These are phyloP conservation scores for Crucibulum laeve DNA, from an alignment of 768 basidiomycete species.

Conservation along the genomic window DNA sequence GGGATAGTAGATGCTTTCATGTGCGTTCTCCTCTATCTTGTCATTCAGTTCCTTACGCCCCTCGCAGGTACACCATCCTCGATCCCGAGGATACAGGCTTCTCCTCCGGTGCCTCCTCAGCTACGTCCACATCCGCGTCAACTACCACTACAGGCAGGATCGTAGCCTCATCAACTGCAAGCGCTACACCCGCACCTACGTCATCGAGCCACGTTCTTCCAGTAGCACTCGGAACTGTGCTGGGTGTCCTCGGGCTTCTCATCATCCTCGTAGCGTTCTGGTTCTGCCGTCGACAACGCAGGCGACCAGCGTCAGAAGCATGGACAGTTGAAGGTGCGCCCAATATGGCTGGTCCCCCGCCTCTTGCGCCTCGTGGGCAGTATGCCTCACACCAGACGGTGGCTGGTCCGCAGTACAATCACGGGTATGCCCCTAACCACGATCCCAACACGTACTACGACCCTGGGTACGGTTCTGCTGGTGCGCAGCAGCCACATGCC, in stretches of 20 bases:
- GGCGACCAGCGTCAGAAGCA: slow-evolving; percentile 26
- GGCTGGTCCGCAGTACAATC: slow-evolving; percentile 13
- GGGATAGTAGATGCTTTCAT: slow-evolving; percentile 30
- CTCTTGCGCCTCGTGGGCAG: background rate
- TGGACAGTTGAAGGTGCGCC: slow-evolving; percentile 25
- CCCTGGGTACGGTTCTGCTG: too few relatives aligned
- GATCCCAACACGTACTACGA: too few relatives aligned
- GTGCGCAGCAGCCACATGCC: too few relatives aligned
- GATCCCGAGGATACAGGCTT: slow-evolving; percentile 12
- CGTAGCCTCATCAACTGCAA: slow-evolving; percentile 15
- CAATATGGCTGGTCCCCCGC: background rate
- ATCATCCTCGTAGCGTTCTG: slow-evolving; percentile 21
- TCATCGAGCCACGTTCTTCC: slow-evolving; percentile 19
- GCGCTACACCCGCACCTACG: slow-evolving; percentile 11
- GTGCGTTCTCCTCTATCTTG: slow-evolving; percentile 18
- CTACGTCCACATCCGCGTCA: slow-evolving; percentile 5
- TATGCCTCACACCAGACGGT: slow-evolving; percentile 6
- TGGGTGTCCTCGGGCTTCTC: slow-evolving; percentile 26
- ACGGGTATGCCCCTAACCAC: too few relatives aligned
- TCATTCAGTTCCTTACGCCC: background rate
- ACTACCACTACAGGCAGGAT: slow-evolving; percentile 9
- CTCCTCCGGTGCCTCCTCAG: slow-evolving; percentile 2
- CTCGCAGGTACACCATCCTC: slow-evolving; percentile 17
- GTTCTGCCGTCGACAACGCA: slow-evolving; percentile 21
- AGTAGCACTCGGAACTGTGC: slow-evolving; percentile 26